These are phyloP conservation scores for Blepharisma undulans DNA, from an alignment of 169 alveolate genomes.

Conservation along the genomic window DNA sequence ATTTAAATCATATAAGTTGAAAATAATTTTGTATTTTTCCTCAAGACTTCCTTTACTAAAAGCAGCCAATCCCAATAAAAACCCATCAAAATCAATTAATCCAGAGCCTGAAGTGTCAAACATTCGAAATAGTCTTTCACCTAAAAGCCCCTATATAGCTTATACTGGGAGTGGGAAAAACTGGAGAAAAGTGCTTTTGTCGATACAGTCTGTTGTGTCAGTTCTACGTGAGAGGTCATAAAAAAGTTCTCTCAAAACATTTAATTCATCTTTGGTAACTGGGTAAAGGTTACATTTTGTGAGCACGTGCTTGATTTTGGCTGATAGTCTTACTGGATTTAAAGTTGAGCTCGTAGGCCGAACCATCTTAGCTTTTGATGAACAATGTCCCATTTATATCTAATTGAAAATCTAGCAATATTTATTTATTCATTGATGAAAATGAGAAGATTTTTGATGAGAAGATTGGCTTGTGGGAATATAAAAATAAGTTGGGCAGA, in stretches of 20 bases:
- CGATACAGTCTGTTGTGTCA: neutral
- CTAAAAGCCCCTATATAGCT: slow-evolving; percentile 11
- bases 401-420: neutral
- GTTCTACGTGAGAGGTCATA: neutral
- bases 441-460: neutral
- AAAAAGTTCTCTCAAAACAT: neutral
- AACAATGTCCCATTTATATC: slow-evolving; percentile 9
- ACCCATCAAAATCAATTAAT: slow-evolving; percentile 24
- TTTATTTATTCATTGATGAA: neutral
- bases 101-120: neutral
- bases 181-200: slow-evolving; percentile 11
- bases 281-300: neutral
- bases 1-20: slow-evolving; percentile 5
- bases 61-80: slow-evolving; percentile 7
- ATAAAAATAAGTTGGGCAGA: neutral
- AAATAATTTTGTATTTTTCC: neutral
- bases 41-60: slow-evolving; percentile 25
- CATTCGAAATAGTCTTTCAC: slow-evolving; percentile 4
- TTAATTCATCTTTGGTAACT: slow-evolving; percentile 20
- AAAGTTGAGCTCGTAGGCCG: neutral
- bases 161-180: slow-evolving; percentile 17
- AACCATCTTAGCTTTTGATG: neutral
- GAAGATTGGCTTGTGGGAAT: neutral
- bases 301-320: neutral
- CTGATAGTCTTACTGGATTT: neutral